phyloP scores from a whole-genome alignment of 768 basidiomycete genomes.

The Obba rivulosa region DNA sequence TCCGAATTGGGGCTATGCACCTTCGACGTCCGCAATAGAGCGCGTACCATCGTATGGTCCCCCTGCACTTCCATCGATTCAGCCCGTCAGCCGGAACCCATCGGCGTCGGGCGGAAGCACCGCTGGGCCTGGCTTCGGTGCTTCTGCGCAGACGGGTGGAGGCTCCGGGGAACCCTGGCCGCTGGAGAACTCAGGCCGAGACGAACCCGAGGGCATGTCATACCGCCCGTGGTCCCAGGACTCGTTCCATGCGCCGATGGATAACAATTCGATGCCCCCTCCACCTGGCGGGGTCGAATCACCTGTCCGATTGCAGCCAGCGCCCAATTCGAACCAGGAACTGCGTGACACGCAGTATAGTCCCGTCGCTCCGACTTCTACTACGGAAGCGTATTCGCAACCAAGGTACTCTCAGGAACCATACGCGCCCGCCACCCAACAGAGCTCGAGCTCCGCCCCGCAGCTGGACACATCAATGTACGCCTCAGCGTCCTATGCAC shows the following conservation, averaged over 20 bases:
- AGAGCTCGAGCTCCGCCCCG: conserved; percentile 24
- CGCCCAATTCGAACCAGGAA: conserved; percentile 10
- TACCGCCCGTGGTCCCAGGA: conserved; percentile 22
- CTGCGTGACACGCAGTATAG: conserved; percentile 16
- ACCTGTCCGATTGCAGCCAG: conserved; percentile 9
- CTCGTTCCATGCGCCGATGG: conserved; percentile 13
- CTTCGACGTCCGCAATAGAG: conserved; percentile 25
- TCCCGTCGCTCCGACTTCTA: conserved; percentile 11
- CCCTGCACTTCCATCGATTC: conserved; percentile 50
- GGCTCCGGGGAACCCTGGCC: conserved; percentile 17
- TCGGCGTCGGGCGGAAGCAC: conserved; percentile 10
- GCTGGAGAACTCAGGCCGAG: conserved; percentile 15
- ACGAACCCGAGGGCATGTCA: conserved; percentile 12
- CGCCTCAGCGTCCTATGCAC: conserved; percentile 28
- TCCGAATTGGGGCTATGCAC: conserved; percentile 52
- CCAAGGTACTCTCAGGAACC: conserved; percentile 16
- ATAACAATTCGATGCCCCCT: conserved; percentile 10
- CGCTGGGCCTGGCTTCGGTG: conserved; percentile 12
- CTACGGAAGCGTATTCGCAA: conserved; percentile 11
- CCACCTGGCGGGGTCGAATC: conserved; percentile 11
- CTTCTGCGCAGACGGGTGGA: conserved; percentile 11
- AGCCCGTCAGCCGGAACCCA: conserved; percentile 41
- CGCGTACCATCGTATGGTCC: conserved; percentile 38
- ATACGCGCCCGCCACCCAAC: conserved; percentile 10
- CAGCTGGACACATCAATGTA: conserved; percentile 27